A percentile compares a stretch with the other conserved stretches of the same genome.
Conservation (phyloP, 164 flowering plant species). For the Cinnamomum micranthum region DNA sequence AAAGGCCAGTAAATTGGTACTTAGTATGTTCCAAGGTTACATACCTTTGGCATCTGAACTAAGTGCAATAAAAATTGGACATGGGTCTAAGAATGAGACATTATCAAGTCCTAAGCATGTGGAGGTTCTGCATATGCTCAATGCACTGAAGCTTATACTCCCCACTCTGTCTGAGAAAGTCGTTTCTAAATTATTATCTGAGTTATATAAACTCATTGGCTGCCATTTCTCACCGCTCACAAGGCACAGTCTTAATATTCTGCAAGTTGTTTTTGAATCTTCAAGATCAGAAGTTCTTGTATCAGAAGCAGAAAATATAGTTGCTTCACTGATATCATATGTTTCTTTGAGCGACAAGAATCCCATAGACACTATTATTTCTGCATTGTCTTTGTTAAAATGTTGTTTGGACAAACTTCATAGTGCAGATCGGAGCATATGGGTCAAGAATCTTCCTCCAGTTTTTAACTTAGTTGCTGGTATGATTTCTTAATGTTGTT, state of each 20-base stretch:
- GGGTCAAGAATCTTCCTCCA: slow-evolving; percentile 42
- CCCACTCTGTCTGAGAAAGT: slow-evolving; percentile 51
- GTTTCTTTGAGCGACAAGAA: slow-evolving; percentile 42
- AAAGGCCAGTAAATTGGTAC: slow-evolving; percentile 55
- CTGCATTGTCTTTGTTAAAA: slow-evolving; percentile 49
- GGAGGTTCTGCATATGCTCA: slow-evolving; percentile 66
- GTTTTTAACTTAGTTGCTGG: slow-evolving; percentile 58
- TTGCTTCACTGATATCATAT: slow-evolving; percentile 49
- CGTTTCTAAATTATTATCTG: slow-evolving; percentile 29
- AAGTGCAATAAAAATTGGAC: slow-evolving; percentile 18
- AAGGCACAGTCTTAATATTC: slow-evolving; percentile 42
- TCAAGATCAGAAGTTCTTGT: slow-evolving; percentile 28
- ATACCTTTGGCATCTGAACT: slow-evolving; percentile 40
- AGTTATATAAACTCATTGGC: slow-evolving; percentile 35
- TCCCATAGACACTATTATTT: slow-evolving; percentile 56
- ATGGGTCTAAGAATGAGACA: slow-evolving; percentile 34
- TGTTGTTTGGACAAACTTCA: slow-evolving; percentile 38
- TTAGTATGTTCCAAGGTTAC: slow-evolving; percentile 35
- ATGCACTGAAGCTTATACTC: slow-evolving; percentile 40
- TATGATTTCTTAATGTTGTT: slow-evolving; percentile 19
- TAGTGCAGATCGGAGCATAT: slow-evolving; percentile 26
- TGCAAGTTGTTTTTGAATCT: slow-evolving; percentile 40
- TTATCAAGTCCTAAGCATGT: slow-evolving; percentile 37
- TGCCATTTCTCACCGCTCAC: slow-evolving; percentile 48
- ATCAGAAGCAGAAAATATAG: slow-evolving; percentile 36